Base-by-base conservation (phyloP, 2,329 filamentous ascomycete species). In the Cordyceps javanica region DNA sequence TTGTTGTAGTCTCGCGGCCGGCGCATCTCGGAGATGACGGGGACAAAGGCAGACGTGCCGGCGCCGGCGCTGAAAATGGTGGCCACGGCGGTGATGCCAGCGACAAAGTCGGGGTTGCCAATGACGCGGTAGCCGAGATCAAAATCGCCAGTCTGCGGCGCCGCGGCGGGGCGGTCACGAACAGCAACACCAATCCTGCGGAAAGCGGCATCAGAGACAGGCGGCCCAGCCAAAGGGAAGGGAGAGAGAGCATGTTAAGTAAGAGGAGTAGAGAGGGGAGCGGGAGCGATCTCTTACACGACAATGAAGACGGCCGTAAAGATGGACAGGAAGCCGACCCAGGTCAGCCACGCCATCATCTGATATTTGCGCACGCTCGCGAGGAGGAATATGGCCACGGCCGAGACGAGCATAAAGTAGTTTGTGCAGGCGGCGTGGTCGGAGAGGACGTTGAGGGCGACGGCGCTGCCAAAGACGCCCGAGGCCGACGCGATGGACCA, bases 1-100 rank as follows among this genome's bases (percentile, higher is more conserved):
- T 85, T 86, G 60, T 76, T 77, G 67, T 81, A 87, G 62, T 86
- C 81, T 21, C 73, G 73, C 0, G 84, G 83, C 30, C 76, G 74
- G 42, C 72, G 74, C 83, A 88, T 88, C 70, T 88, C 85, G 0
- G 79, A 81, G 55, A 87, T 87, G 59, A 88, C 81, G 5, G 83
- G 82, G 2, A 87, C 70, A 64, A 86, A 87, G 2, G 82, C 81
- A 0, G 78, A 80, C 0, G 82, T 85, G 19, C 79, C 82, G 0
- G 82, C 80, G 7, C 76, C 78, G 2, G 81, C 82, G 58, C 81
- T 78, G 69, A 86, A 84, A 60, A 87, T 85, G 2, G 80, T 83
- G 2, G 76, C 75, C 0, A 78, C 75, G 39, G 82, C 80, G 0
- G 78, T 79, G 62, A 87, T 84, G 8, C 81, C 83, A 1, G 75